Percentiles rank a stretch among this genome's conserved stretches.
phyloP scores from a whole-genome alignment of 208 protist species.

The Leishmania tropica region DNA sequence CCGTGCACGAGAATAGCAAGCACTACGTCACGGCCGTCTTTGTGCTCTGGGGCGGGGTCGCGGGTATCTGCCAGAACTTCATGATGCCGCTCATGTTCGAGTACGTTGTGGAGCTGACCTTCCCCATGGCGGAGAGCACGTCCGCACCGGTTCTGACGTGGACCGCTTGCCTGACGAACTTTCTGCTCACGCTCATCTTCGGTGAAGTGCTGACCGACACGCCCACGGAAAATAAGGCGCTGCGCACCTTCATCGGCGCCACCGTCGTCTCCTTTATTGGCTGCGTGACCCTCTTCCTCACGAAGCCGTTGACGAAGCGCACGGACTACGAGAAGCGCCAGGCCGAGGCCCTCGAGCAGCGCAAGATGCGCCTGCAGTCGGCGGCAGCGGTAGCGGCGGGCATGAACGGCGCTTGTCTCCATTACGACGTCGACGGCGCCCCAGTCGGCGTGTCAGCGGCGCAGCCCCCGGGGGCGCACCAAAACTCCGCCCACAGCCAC shows the following conservation, averaged over 20 bases:
- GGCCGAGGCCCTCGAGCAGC: constrained; percentile 25
- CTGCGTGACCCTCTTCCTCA: constrained; percentile 41
- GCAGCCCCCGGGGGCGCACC: no score
- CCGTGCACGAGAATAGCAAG: constrained; percentile 22
- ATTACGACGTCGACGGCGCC: neutral
- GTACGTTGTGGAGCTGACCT: constrained; percentile 83
- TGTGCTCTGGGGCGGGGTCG: constrained; percentile 61
- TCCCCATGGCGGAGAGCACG: constrained; percentile 73
- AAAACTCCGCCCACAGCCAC: neutral
- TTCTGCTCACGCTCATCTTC: constrained; percentile 63
- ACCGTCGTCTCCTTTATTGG: constrained; percentile 64
- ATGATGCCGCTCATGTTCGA: constrained; percentile 87
- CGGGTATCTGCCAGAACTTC: constrained; percentile 75
- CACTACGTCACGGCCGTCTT: constrained; percentile 58
- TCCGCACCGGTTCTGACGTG: constrained; percentile 72
- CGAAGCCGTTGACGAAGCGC: constrained; percentile 47
- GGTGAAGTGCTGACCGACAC: constrained; percentile 60
- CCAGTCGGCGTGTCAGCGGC: neutral
- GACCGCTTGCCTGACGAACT: constrained; percentile 66
- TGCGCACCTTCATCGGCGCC: constrained; percentile 63
- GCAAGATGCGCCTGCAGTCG: constrained; percentile 20
- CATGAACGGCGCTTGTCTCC: neutral
- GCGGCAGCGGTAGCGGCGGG: neutral
- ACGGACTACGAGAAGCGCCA: constrained; percentile 54
- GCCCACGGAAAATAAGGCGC: constrained; percentile 38